Percentiles rank a stretch among this genome's conserved stretches.
These are phyloP conservation scores for Pseudocercospora crystallina DNA, from an alignment of 2,329 filamentous ascomycete genomes.

Conservation along the genomic window DNA sequence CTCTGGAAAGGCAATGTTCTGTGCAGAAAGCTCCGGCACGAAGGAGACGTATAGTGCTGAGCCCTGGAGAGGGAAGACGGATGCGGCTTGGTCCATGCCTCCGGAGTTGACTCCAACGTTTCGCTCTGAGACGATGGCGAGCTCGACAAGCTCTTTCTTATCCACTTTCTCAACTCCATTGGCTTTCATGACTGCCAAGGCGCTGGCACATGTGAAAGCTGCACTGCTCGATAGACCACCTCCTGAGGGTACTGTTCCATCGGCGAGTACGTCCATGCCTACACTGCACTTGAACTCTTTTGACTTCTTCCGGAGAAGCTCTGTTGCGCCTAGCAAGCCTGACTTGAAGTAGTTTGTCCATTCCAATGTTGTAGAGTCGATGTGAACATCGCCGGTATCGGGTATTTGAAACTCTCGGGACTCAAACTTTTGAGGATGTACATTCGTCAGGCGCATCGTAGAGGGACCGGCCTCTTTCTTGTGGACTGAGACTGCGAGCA, in stretches of 20 bases:
- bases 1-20: constrained; percentile 77
- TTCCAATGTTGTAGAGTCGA: constrained; percentile 81
- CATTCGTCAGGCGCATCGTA: constrained; percentile 74
- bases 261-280: constrained; percentile 84
- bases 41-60: constrained; percentile 90
- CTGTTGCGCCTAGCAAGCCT: constrained; percentile 77
- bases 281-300: constrained; percentile 61
- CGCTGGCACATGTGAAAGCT: constrained; percentile 87
- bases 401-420: constrained; percentile 72
- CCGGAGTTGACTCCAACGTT: constrained; percentile 95
- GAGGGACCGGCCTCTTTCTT: constrained; percentile 57
- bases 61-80: constrained; percentile 84
- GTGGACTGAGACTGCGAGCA: constrained; percentile 72
- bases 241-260: constrained; percentile 88
- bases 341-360: constrained; percentile 99
- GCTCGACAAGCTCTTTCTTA: constrained; percentile 87
- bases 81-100: constrained; percentile 97
- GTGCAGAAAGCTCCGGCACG: constrained; percentile 71
- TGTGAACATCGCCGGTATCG: constrained; percentile 54
- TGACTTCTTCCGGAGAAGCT: constrained; percentile 70
- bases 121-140: constrained; percentile 91
- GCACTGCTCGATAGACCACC: constrained; percentile 92
- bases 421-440: constrained; percentile 73
- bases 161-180: constrained; percentile 77
- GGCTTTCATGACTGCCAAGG: constrained; percentile 81